Percentiles rank a stretch among this genome's conserved stretches.
Evolutionary conservation across 371 early-diverging fungal species (phyloP).

Genomic region (Syncephalastrum racemosum): DNA sequence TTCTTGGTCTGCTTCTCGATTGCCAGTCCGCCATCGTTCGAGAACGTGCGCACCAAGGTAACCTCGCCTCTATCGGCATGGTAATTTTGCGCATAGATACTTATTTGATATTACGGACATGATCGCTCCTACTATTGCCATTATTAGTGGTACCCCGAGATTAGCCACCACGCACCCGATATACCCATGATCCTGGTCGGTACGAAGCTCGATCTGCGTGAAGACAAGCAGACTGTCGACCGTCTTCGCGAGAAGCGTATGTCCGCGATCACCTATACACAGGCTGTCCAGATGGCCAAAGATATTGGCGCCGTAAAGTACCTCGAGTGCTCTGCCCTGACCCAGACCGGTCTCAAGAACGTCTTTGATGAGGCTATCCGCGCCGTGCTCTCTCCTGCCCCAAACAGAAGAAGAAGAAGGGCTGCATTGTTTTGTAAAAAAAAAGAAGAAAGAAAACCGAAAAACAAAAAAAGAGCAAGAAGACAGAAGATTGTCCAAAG

Average conservation of each 20-base stretch:
- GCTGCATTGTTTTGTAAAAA: conserved; percentile 68
- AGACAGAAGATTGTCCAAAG: no score
- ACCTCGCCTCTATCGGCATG: not conserved
- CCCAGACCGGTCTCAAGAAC: conserved; percentile 90
- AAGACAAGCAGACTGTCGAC: conserved; percentile 55
- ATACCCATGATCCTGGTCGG: conserved; percentile 71
- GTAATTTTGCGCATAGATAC: not conserved
- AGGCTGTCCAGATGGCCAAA: conserved; percentile 74
- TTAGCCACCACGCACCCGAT: conserved; percentile 60
- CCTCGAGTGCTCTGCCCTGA: conserved; percentile 86
- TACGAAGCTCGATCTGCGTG: conserved; percentile 70
- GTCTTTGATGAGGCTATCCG: conserved; percentile 98
- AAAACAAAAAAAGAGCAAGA: no score
- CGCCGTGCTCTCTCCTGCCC: conserved; percentile 70
- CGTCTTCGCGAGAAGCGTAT: conserved; percentile 66
- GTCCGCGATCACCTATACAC: conserved; percentile 73
- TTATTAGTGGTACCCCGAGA: conserved; percentile 65
- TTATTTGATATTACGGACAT: not conserved
- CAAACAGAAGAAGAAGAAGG: conserved; percentile 55
- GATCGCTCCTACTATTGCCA: not conserved
- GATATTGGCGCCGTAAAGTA: conserved; percentile 80
- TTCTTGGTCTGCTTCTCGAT: conserved; percentile 87
- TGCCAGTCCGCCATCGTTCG: conserved; percentile 75
- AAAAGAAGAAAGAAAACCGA: not conserved
- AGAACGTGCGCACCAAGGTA: conserved; percentile 83